Conservation (phyloP, 176 grass and related monocot species). For the Echinochloa phyllopogon region DNA sequence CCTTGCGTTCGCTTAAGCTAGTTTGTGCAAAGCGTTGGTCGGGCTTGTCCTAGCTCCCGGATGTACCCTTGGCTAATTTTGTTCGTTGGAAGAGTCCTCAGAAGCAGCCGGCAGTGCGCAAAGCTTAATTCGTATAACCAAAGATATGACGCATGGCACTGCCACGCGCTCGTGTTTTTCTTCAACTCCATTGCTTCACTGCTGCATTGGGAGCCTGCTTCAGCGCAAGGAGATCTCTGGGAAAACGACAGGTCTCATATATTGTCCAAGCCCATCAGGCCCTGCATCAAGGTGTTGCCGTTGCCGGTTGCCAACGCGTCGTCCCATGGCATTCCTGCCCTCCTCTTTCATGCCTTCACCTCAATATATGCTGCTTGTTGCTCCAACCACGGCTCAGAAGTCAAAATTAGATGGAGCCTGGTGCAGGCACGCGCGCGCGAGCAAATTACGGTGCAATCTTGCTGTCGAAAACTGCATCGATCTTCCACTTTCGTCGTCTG, state of each 20-base stretch:
- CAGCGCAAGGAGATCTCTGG: neutral
- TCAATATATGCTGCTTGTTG: neutral
- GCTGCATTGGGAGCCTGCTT: no score
- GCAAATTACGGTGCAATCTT: neutral
- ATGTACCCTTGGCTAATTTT: no score
- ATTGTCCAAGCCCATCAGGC: neutral
- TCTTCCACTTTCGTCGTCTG: neutral
- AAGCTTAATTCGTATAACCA: no score
- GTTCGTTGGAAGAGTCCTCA: no score
- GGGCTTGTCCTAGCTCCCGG: no score
- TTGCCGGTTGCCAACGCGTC: constrained; percentile 2
- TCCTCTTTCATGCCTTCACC: constrained; percentile 5
- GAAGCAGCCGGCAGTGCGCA: no score
- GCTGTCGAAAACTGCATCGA: neutral
- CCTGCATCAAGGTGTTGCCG: no score
- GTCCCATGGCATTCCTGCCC: neutral
- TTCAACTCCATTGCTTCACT: neutral
- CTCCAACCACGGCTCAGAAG: neutral
- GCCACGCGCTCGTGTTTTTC: neutral
- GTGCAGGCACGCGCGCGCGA: neutral
- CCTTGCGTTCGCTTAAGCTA: no score
- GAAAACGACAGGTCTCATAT: constrained; percentile 14
- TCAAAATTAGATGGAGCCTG: neutral
- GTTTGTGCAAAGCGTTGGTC: no score
- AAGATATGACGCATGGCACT: no score